A percentile compares a stretch with the other conserved stretches of the same genome.
These are phyloP conservation scores for Aspergillus ochraceus DNA, from an alignment of 2,329 filamentous ascomycete genomes.

Conservation along the genomic window DNA sequence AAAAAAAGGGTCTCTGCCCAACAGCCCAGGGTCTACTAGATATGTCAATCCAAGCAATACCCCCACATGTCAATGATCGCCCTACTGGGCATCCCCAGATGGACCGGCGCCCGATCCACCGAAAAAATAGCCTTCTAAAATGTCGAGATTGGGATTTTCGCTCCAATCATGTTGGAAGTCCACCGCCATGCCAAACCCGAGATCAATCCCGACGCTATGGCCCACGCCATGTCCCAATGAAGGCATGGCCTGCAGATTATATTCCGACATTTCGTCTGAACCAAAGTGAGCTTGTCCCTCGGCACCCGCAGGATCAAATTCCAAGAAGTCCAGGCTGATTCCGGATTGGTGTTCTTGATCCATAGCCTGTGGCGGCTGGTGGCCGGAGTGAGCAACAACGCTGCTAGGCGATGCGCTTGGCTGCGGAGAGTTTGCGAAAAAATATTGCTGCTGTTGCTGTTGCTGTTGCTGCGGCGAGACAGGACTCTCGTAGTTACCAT, in stretches of 20 bases:
- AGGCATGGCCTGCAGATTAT: conserved; percentile 29
- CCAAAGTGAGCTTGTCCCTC: conserved; percentile 26
- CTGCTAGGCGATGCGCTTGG: conserved; percentile 34
- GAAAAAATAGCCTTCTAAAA: conserved; percentile 59
- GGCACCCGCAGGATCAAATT: conserved; percentile 46
- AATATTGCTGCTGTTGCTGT: conserved; percentile 30
- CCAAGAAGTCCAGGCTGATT: conserved; percentile 56
- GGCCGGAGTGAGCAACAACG: conserved; percentile 24
- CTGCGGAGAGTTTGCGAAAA: conserved; percentile 35
- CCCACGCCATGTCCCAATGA: conserved; percentile 30
- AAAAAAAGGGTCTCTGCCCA: not conserved
- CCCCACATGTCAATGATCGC: not conserved
- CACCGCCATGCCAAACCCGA: conserved; percentile 47
- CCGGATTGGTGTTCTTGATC: conserved; percentile 29
- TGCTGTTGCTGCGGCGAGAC: conserved; percentile 34
- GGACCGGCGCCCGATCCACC: conserved; percentile 41
- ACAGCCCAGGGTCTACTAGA: not conserved
- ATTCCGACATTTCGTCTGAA: conserved; percentile 31
- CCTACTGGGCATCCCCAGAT: conserved; percentile 18
- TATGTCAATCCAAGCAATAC: too few species aligned
- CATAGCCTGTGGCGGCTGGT: conserved; percentile 21
- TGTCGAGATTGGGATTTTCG: conserved; percentile 49
- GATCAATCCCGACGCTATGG: conserved; percentile 45
- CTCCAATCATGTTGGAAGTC: conserved; percentile 52
- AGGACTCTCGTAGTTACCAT: conserved; percentile 36